Conservation (phyloP, 179 eudicot species). For the Silene vulgaris region DNA sequence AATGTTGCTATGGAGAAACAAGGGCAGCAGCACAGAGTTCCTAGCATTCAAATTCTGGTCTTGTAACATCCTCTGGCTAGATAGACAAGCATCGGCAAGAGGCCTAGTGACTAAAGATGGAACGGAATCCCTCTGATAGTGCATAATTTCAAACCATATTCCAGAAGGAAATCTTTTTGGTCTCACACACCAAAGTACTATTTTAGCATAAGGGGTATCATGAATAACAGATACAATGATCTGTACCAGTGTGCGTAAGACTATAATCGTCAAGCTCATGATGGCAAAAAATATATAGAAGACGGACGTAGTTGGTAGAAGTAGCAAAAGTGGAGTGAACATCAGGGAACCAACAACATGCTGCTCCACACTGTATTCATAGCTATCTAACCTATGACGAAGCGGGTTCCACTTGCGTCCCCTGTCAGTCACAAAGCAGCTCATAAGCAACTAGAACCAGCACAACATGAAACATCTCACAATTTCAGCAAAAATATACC, state of each 20-base stretch:
- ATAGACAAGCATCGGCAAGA: constrained; percentile 18
- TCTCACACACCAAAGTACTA: constrained; percentile 62
- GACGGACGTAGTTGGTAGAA: constrained; percentile 86
- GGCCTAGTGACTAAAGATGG: constrained; percentile 23
- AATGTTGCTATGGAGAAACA: constrained; percentile 66
- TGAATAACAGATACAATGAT: constrained; percentile 58
- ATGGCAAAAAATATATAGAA: constrained; percentile 88
- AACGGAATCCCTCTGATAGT: constrained; percentile 31
- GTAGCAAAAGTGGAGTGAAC: constrained; percentile 77
- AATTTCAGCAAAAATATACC: neutral
- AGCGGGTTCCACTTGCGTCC: constrained; percentile 94
- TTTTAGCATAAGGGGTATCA: constrained; percentile 74
- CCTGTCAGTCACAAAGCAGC: constrained; percentile 45
- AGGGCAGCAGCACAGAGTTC: constrained; percentile 43
- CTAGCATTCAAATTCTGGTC: constrained; percentile 25
- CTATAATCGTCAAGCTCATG: constrained; percentile 42
- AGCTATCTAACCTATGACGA: constrained; percentile 91
- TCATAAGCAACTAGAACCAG: constrained; percentile 22
- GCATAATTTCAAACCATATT: constrained; percentile 55
- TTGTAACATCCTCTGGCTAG: constrained; percentile 29
- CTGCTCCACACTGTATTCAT: constrained; percentile 87
- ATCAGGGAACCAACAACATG: constrained; percentile 91
- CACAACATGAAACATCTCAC: neutral
- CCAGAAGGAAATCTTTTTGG: constrained; percentile 59
- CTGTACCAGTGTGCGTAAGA: constrained; percentile 47